Evolutionary conservation across 2,329 filamentous ascomycete species (phyloP).

Genomic region (Mariannaea elegans): DNA sequence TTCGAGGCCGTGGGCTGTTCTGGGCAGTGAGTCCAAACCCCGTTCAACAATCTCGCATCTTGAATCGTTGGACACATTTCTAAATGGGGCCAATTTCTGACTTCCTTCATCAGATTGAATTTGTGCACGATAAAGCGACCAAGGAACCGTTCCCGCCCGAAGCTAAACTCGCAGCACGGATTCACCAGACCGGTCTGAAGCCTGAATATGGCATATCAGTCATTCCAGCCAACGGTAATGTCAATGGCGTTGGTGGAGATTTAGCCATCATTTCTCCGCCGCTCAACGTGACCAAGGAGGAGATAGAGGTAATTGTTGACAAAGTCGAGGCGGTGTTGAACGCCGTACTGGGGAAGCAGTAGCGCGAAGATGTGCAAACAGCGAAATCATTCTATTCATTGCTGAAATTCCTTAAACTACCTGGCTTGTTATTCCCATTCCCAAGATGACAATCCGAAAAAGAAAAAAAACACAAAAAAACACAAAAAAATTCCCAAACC

Average conservation of each 20-base stretch:
- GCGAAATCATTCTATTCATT: neutral
- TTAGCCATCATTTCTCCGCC: constrained; percentile 48
- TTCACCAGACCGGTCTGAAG: constrained; percentile 51
- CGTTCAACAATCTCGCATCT: too few species aligned
- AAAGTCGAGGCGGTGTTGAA: constrained; percentile 1
- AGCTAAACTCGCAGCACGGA: constrained; percentile 34
- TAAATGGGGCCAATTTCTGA: neutral
- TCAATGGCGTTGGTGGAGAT: constrained; percentile 35
- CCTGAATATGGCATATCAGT: constrained; percentile 57
- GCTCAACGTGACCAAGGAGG: constrained; percentile 50
- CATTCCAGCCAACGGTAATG: constrained; percentile 42
- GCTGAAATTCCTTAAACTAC: neutral
- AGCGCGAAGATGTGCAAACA: neutral
- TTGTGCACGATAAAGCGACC: constrained; percentile 38
- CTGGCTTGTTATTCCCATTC: neutral
- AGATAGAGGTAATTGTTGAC: constrained; percentile 30
- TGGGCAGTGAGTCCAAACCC: constrained; percentile 30
- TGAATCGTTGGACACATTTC: neutral
- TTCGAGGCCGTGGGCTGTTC: constrained; percentile 31
- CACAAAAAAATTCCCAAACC: neutral
- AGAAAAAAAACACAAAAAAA: too few species aligned
- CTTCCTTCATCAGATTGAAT: constrained; percentile 34
- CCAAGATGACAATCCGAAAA: neutral
- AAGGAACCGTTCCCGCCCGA: constrained; percentile 44
- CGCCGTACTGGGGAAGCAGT: neutral